These are phyloP conservation scores for Fusarium circinatum DNA, from an alignment of 2,329 filamentous ascomycete species.

Conservation along the genomic window DNA sequence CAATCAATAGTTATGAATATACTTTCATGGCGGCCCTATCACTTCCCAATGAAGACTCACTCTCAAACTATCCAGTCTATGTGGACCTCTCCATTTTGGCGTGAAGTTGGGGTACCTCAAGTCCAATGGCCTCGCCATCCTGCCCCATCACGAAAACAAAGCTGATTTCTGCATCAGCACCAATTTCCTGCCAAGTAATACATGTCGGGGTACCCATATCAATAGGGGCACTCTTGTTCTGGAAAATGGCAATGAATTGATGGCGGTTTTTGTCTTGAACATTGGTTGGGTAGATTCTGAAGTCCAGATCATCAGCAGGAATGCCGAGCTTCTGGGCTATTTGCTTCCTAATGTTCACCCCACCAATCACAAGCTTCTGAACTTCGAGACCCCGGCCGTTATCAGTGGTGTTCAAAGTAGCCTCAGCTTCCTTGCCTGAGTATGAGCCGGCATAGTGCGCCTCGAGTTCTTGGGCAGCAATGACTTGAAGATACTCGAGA, in stretches of 20 bases:
- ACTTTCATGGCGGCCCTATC: accelerated
- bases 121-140: background rate
- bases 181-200: conserved; percentile 45
- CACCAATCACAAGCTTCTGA: conserved; percentile 8
- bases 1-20: background rate
- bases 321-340: conserved; percentile 37
- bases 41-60: accelerated
- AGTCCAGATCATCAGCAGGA: conserved; percentile 39
- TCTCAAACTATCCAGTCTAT: background rate
- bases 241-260: conserved; percentile 47
- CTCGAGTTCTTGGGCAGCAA: conserved; percentile 24
- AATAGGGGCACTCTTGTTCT: conserved; percentile 44
- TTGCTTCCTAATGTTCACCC: conserved; percentile 31
- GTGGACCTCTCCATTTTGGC: background rate
- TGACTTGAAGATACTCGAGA: conserved; percentile 6
- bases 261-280: conserved; percentile 27
- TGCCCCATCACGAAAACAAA: conserved; percentile 6
- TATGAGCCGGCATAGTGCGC: conserved; percentile 23
- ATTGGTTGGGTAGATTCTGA: conserved; percentile 47
- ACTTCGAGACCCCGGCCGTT: conserved; percentile 45
- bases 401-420: conserved; percentile 21
- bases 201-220: conserved; percentile 50
- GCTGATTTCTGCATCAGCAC: conserved; percentile 9
- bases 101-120: conserved; percentile 19
- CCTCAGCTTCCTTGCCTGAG: background rate